phyloP scores from a whole-genome alignment of 495 filamentous ascomycete species.

The Xylaria venustula region DNA sequence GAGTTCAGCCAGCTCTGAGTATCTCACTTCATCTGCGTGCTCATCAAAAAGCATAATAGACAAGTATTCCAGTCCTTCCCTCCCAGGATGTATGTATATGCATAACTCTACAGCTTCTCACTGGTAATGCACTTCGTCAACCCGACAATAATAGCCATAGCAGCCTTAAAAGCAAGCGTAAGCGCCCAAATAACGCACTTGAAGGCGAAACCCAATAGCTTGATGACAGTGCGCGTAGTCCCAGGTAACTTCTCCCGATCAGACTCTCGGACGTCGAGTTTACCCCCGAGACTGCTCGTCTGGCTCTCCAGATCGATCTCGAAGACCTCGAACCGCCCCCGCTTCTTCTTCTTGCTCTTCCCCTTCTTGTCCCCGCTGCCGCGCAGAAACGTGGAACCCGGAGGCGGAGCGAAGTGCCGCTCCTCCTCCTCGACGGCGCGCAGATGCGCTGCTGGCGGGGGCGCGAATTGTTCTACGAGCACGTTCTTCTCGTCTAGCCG shows the following conservation, averaged over 20 bases:
- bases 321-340: constrained; percentile 47
- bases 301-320: constrained; percentile 59
- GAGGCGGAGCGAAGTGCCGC: too few relatives aligned
- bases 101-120: constrained; percentile 42
- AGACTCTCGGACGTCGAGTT: constrained; percentile 30
- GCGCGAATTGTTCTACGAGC: constrained; percentile 50
- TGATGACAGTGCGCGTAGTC: constrained; percentile 35
- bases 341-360: constrained; percentile 32
- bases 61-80: too few relatives aligned
- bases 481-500: constrained; percentile 54
- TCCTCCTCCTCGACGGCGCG: constrained; percentile 12
- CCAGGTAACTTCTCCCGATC: constrained; percentile 43
- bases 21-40: too few relatives aligned
- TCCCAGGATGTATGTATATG: too few relatives aligned
- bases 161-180: constrained; percentile 44
- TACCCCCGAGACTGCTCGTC: constrained; percentile 39
- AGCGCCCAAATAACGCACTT: constrained; percentile 48
- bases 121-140: constrained; percentile 39
- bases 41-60: too few relatives aligned
- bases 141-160: constrained; percentile 35
- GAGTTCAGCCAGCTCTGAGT: neutral
- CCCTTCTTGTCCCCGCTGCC: constrained; percentile 15
- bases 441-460: constrained; percentile 41
- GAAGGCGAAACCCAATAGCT: constrained; percentile 39
- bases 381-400: too few relatives aligned